These are phyloP conservation scores for Phlebiopsis gigantea DNA, from an alignment of 768 basidiomycete species.

Conservation along the genomic window DNA sequence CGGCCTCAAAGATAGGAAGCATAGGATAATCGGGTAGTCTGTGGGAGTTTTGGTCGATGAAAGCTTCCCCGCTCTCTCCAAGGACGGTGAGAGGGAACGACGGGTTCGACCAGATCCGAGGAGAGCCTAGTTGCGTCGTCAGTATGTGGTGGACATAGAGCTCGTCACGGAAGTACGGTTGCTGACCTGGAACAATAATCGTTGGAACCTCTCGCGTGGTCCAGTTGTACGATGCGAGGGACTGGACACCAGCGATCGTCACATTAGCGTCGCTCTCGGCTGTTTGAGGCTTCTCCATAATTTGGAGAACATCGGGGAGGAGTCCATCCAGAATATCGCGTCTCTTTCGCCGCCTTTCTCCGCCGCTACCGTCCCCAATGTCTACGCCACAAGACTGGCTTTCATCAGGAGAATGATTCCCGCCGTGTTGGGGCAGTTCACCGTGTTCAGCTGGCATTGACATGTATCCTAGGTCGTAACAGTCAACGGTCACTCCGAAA, in stretches of 20 bases:
- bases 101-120: constrained; percentile 46
- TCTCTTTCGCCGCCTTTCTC: neutral
- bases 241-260: constrained; percentile 14
- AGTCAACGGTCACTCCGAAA: too few species aligned
- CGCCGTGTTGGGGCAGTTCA: too few species aligned
- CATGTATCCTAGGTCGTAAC: neutral
- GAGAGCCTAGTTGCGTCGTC: constrained; percentile 41
- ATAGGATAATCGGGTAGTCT: constrained; percentile 34
- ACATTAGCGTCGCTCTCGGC: neutral
- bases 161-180: neutral
- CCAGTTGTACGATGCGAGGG: constrained; percentile 30
- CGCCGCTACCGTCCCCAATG: neutral
- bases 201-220: constrained; percentile 16
- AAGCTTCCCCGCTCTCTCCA: constrained; percentile 43
- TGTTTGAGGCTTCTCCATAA: neutral
- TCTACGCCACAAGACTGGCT: neutral
- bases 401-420: neutral
- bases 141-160: neutral
- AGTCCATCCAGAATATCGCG: neutral
- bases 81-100: constrained; percentile 47
- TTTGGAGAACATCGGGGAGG: neutral
- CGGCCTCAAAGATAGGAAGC: constrained; percentile 56
- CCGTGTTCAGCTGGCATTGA: too few species aligned
- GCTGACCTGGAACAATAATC: constrained; percentile 28
- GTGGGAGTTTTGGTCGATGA: constrained; percentile 55